Percentiles rank a stretch among this genome's conserved stretches.
phyloP scores from a whole-genome alignment of 2,329 filamentous ascomycete genomes.

The Penicillium palitans region DNA sequence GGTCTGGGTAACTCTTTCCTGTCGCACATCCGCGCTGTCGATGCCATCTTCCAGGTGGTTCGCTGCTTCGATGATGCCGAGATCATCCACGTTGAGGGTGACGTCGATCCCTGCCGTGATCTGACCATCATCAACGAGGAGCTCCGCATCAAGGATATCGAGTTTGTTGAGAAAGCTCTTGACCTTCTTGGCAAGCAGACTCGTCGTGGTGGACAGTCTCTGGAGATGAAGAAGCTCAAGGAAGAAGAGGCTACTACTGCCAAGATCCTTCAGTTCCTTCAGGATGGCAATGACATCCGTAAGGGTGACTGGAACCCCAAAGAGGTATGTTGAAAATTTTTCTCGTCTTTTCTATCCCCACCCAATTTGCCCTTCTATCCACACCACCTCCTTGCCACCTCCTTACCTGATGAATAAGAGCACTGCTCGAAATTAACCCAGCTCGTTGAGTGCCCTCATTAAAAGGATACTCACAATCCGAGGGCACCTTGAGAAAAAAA shows the following conservation, averaged over 20 bases:
- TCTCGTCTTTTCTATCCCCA: constrained; percentile 12
- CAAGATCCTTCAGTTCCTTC: constrained; percentile 79
- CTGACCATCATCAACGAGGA: constrained; percentile 96
- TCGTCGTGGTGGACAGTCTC: constrained; percentile 84
- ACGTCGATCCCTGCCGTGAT: constrained; percentile 93
- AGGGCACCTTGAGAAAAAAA: constrained; percentile 87
- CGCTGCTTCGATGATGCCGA: constrained; percentile 98
- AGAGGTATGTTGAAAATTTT: constrained; percentile 66
- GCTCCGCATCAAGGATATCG: constrained; percentile 95
- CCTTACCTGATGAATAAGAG: constrained; percentile 95
- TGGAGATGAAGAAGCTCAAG: constrained; percentile 97
- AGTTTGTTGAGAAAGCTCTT: constrained; percentile 94
- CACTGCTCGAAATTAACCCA: constrained; percentile 92
- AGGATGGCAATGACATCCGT: constrained; percentile 89
- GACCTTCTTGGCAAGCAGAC: constrained; percentile 94
- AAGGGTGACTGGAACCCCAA: constrained; percentile 88
- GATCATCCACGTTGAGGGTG: constrained; percentile 99
- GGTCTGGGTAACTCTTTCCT: constrained; percentile 97
- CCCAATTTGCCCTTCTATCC: not conserved
- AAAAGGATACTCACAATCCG: constrained; percentile 61
- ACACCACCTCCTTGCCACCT: constrained; percentile 46
- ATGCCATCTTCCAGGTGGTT: constrained; percentile 97
- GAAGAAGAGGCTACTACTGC: constrained; percentile 93
- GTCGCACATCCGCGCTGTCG: constrained; percentile 96
- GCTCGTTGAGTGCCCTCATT: constrained; percentile 92